Evolutionary conservation across 805 yeast genomes (phyloP).

Genomic region (Candida andamanensis): DNA sequence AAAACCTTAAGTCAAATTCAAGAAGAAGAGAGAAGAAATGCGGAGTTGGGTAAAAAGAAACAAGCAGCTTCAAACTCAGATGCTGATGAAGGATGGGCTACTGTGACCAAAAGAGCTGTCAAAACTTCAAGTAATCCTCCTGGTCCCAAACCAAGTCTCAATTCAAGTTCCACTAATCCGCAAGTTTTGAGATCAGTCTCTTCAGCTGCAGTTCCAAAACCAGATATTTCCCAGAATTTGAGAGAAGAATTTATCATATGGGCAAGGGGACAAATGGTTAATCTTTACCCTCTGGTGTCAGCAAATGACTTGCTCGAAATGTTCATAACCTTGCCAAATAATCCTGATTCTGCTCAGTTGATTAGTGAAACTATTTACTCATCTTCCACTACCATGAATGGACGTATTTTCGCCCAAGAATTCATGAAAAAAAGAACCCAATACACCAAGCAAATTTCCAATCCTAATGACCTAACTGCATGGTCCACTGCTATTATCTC

Average conservation of each 20-base stretch:
- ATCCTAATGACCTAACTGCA: conserved; percentile 39
- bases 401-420: conserved; percentile 88
- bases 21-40: conserved; percentile 48
- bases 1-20: conserved; percentile 60
- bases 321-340: conserved; percentile 69
- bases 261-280: conserved; percentile 64
- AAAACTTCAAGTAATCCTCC: conserved; percentile 17
- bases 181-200: conserved; percentile 34
- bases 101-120: conserved; percentile 35
- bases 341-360: conserved; percentile 70
- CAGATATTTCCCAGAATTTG: conserved; percentile 18
- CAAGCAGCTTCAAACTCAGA: conserved; percentile 7
- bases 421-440: conserved; percentile 71
- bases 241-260: conserved; percentile 62
- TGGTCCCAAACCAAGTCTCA: conserved; percentile 11
- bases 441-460: conserved; percentile 52
- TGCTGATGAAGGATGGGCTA: conserved; percentile 37
- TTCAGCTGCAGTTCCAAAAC: conserved; percentile 18
- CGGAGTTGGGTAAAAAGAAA: conserved; percentile 9
- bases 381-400: conserved; percentile 86
- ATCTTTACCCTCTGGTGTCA: conserved; percentile 70
- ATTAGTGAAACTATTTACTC: conserved; percentile 90
- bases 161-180: conserved; percentile 25
- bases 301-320: conserved; percentile 75
- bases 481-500: conserved; percentile 70